phyloP scores from a whole-genome alignment of 2,329 filamentous ascomycete species.

The Penicillium sp. region DNA sequence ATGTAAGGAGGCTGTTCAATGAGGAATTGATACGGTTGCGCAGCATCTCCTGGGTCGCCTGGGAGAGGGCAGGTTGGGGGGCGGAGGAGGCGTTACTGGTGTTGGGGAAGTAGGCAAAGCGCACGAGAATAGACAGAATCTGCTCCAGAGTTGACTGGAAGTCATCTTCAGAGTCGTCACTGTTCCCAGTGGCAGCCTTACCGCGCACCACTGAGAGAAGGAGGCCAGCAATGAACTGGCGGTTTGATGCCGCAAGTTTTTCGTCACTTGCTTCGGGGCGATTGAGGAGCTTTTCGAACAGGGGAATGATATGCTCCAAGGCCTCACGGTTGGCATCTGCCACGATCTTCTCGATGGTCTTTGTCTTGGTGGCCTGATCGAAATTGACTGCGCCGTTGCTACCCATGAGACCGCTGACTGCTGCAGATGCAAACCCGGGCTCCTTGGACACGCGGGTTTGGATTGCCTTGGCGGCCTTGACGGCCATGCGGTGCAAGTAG shows the following conservation, averaged over 20 bases:
- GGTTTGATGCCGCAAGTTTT: conserved; percentile 45
- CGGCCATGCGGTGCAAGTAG: conserved; percentile 75
- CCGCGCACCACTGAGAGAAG: conserved; percentile 52
- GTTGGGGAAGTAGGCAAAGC: conserved; percentile 52
- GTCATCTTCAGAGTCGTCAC: conserved; percentile 31
- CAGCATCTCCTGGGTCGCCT: conserved; percentile 52
- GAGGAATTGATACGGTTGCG: conserved; percentile 57
- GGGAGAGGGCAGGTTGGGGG: conserved; percentile 47
- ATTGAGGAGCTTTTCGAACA: conserved; percentile 49
- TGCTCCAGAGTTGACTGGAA: conserved; percentile 46
- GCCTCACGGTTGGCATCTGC: conserved; percentile 56
- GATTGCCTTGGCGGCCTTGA: conserved; percentile 71
- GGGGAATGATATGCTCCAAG: conserved; percentile 55
- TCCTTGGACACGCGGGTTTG: conserved; percentile 63
- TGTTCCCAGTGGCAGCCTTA: conserved; percentile 31
- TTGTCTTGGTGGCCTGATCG: conserved; percentile 81
- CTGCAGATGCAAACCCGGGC: conserved; percentile 57
- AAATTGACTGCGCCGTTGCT: conserved; percentile 74
- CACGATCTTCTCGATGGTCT: conserved; percentile 75
- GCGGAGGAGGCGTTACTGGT: conserved; percentile 31
- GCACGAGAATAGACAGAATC: conserved; percentile 47
- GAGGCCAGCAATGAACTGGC: conserved; percentile 53
- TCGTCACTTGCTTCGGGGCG: conserved; percentile 48
- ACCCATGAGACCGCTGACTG: conserved; percentile 68
- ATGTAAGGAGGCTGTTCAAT: conserved; percentile 52